Percentiles rank a stretch among this genome's conserved stretches.
These are phyloP conservation scores for Citrus inodora DNA, from an alignment of 345 rosid species.

Conservation along the genomic window DNA sequence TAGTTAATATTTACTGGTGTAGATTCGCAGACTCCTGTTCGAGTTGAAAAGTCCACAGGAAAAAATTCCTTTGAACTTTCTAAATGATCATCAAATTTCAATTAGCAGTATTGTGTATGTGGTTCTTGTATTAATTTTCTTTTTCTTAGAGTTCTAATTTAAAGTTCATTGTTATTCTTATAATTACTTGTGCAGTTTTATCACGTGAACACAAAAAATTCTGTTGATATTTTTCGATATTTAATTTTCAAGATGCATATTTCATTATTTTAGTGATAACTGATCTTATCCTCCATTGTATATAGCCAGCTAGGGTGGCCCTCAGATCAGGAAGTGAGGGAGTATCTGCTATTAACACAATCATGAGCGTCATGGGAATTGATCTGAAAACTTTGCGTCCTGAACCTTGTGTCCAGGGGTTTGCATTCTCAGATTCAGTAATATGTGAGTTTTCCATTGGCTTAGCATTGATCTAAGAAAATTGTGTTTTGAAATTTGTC, in stretches of 20 bases:
- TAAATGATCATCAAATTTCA: neutral
- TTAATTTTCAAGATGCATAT: neutral
- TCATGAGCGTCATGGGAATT: conserved; percentile 98
- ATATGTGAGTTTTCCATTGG: neutral
- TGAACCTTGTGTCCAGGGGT: conserved; percentile 99
- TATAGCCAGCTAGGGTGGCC: conserved; percentile 89
- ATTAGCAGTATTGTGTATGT: neutral
- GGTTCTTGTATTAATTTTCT: too few species aligned
- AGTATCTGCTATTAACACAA: conserved; percentile 83
- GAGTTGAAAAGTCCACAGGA: neutral
- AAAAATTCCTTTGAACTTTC: neutral
- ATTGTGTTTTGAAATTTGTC: conserved; percentile 16
- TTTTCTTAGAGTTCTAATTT: neutral
- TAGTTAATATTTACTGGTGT: neutral
- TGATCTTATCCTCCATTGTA: conserved; percentile 5
- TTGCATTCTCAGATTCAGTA: conserved; percentile 27
- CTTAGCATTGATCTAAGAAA: neutral
- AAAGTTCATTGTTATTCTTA: neutral
- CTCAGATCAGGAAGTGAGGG: conserved; percentile 84
- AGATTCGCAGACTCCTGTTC: neutral
- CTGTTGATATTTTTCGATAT: neutral
- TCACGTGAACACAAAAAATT: neutral
- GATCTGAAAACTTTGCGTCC: conserved; percentile 77
- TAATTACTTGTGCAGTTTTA: neutral
- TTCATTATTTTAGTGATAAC: neutral